Evolutionary conservation across 2,329 filamentous ascomycete species (phyloP).

Genomic region (Fusarium irregulare): DNA sequence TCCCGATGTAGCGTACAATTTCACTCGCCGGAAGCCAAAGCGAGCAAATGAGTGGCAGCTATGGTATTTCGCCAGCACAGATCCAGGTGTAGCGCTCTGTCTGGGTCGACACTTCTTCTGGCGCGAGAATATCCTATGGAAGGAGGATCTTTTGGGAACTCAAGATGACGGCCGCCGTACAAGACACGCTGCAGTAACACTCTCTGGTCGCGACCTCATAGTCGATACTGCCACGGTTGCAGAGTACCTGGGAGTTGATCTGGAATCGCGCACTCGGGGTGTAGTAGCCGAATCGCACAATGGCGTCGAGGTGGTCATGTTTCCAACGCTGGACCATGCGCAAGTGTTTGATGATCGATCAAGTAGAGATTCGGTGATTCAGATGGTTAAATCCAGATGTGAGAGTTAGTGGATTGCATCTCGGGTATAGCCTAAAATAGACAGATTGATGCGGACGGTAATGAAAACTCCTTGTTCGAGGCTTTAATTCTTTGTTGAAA

Average conservation of each 20-base stretch:
- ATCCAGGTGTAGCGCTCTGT: constrained; percentile 73
- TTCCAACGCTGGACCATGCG: constrained; percentile 70
- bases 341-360: constrained; percentile 64
- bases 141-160: constrained; percentile 65
- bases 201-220: constrained; percentile 72
- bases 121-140: constrained; percentile 77
- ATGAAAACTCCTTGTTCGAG: not conserved
- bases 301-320: constrained; percentile 69
- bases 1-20: constrained; percentile 78
- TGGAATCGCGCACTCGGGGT: constrained; percentile 10
- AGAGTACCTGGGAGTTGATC: constrained; percentile 60
- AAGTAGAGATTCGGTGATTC: constrained; percentile 47
- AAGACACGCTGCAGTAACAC: constrained; percentile 64
- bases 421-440: constrained; percentile 5
- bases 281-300: constrained; percentile 26
- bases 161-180: constrained; percentile 30
- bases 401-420: constrained; percentile 20
- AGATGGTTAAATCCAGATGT: constrained; percentile 47
- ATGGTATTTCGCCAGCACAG: constrained; percentile 76
- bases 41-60: constrained; percentile 76
- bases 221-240: constrained; percentile 69
- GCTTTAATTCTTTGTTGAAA: constrained; percentile 36
- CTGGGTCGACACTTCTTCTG: constrained; percentile 77
- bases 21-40: constrained; percentile 64
- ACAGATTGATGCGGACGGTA: not conserved